These are phyloP conservation scores for Rickenella mellea DNA, from an alignment of 768 basidiomycete species.

Conservation along the genomic window DNA sequence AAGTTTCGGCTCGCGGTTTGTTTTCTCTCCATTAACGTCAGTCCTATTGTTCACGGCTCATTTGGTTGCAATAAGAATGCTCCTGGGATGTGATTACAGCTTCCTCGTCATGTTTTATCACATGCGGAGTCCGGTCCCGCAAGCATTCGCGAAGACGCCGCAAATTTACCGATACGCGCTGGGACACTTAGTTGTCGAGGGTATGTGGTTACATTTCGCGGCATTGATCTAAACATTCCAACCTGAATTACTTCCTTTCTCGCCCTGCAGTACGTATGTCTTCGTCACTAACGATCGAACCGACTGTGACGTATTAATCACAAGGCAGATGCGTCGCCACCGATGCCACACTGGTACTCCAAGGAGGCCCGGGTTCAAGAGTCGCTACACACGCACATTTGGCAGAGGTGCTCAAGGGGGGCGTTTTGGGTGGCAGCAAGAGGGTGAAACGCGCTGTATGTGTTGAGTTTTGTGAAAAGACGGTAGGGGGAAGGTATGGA, in stretches of 20 bases:
- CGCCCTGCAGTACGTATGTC: conserved; percentile 15
- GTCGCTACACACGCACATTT: conserved; percentile 48
- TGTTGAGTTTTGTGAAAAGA: conserved; percentile 46
- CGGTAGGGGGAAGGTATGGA: conserved; percentile 29
- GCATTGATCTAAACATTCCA: too few species aligned
- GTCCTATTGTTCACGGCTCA: background rate
- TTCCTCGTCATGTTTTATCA: background rate
- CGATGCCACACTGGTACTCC: conserved; percentile 51
- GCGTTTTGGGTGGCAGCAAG: conserved; percentile 22
- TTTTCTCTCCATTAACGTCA: background rate
- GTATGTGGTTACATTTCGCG: conserved; percentile 32
- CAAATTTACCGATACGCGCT: conserved; percentile 36
- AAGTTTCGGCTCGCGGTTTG: conserved; percentile 59
- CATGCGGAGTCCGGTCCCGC: conserved; percentile 27
- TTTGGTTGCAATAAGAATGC: conserved; percentile 42
- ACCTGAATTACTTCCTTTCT: background rate
- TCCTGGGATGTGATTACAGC: conserved; percentile 64
- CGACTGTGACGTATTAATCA: conserved; percentile 56
- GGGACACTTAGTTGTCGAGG: conserved; percentile 55
- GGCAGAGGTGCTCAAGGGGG: conserved; percentile 45
- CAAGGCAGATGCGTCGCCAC: conserved; percentile 46
- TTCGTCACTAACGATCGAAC: conserved; percentile 12
- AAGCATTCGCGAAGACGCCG: conserved; percentile 45
- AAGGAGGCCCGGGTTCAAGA: conserved; percentile 54
- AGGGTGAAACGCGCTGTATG: conserved; percentile 38